Conservation (phyloP, 352 stramenopile species). For the Pythium pectinolyticum region DNA sequence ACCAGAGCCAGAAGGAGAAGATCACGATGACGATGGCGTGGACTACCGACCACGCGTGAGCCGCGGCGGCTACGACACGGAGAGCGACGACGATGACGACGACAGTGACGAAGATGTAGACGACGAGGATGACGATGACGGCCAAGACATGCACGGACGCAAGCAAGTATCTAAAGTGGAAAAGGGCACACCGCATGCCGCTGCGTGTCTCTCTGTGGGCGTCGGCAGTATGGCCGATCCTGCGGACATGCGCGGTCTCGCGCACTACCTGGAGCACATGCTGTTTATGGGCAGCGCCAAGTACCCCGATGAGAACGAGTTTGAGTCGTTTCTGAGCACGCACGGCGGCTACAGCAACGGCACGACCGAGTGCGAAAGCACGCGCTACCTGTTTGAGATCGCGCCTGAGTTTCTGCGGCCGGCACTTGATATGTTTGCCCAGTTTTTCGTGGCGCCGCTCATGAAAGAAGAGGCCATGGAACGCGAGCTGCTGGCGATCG, state of each 20-base stretch:
- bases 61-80: slow-evolving; percentile 29
- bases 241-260: slow-evolving; percentile 53
- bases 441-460: slow-evolving; percentile 87
- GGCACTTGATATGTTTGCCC: slow-evolving; percentile 81
- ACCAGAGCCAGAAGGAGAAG: slow-evolving; percentile 28
- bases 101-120: slow-evolving; percentile 12
- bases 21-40: neutral
- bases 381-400: slow-evolving; percentile 86
- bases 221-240: slow-evolving; percentile 45
- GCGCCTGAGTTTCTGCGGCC: slow-evolving; percentile 28
- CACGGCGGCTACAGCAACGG: slow-evolving; percentile 85
- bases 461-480: slow-evolving; percentile 48
- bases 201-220: slow-evolving; percentile 39
- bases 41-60: slow-evolving; percentile 21
- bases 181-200: slow-evolving; percentile 23
- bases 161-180: neutral
- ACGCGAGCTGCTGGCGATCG: slow-evolving; percentile 62
- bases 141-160: slow-evolving; percentile 8
- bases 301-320: slow-evolving; percentile 88
- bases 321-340: slow-evolving; percentile 70
- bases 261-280: slow-evolving; percentile 96
- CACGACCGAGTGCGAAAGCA: slow-evolving; percentile 82
- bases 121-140: slow-evolving; percentile 18
- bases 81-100: slow-evolving; percentile 21
- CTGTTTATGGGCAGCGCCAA: slow-evolving; percentile 92